phyloP scores from a whole-genome alignment of 371 early-diverging fungal genomes.

The Rhizopus stolonifer region DNA sequence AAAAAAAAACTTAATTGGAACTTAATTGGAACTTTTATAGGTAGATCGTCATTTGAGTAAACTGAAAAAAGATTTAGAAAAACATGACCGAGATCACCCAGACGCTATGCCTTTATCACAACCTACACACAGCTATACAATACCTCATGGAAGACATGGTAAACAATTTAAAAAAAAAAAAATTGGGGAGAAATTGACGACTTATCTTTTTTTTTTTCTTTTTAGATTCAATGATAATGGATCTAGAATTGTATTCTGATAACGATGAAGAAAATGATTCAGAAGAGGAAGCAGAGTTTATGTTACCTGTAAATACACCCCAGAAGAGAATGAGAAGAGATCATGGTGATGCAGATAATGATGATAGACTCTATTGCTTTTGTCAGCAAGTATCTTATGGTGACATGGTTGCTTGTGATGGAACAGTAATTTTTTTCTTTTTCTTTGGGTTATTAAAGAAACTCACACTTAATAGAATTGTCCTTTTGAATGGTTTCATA shows the following conservation, averaged over 20 bases:
- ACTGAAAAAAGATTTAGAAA: conserved; percentile 36
- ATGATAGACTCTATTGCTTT: conserved; percentile 92
- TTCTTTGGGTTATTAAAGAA: neutral
- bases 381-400: conserved; percentile 96
- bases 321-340: conserved; percentile 37
- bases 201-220: no score
- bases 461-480: conserved; percentile 43
- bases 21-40: no score
- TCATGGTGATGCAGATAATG: conserved; percentile 32
- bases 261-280: conserved; percentile 23
- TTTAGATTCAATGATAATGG: conserved; percentile 1
- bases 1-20: no score
- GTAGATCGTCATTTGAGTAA: conserved; percentile 43
- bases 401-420: conserved; percentile 97
- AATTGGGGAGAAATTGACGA: no score
- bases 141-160: conserved; percentile 21
- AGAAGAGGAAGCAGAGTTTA: conserved; percentile 18
- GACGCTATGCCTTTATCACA: conserved; percentile 8
- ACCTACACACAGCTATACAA: conserved; percentile 19
- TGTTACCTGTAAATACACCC: conserved; percentile 12
- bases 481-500: conserved; percentile 92
- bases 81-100: conserved; percentile 32
- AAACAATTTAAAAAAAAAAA: no score
- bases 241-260: conserved; percentile 6
- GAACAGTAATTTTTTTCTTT: conserved; percentile 59